Conservation (phyloP, 2,329 filamentous ascomycete genomes). For the Xylariales sp. region DNA sequence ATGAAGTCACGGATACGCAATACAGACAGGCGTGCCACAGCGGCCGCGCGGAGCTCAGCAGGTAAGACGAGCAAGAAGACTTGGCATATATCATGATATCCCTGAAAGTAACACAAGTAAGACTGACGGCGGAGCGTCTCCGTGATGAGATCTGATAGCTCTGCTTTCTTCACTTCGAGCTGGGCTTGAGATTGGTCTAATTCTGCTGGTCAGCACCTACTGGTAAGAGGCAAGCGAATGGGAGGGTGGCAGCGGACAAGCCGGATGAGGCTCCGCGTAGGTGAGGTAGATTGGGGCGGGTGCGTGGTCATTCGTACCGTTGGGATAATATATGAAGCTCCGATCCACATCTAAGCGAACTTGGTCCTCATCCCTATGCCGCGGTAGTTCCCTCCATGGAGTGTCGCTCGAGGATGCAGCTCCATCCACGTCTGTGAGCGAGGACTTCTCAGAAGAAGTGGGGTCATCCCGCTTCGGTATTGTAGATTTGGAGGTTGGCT, state of each 20-base stretch:
- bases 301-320: slow-evolving; percentile 47
- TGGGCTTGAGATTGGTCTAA: slow-evolving; percentile 65
- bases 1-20: slow-evolving; percentile 96
- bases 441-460: slow-evolving; percentile 17
- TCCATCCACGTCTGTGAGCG: slow-evolving; percentile 12
- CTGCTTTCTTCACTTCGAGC: slow-evolving; percentile 64
- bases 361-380: slow-evolving; percentile 86
- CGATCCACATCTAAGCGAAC: slow-evolving; percentile 89
- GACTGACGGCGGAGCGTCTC: slow-evolving; percentile 77
- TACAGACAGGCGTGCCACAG: slow-evolving; percentile 77
- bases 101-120: slow-evolving; percentile 92
- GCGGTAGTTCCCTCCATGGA: slow-evolving; percentile 59
- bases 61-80: slow-evolving; percentile 86
- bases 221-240: slow-evolving; percentile 15
- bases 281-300: background rate
- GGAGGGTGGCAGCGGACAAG: slow-evolving; percentile 11
- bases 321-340: slow-evolving; percentile 96
- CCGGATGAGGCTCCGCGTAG: background rate
- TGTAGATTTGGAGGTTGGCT: slow-evolving; percentile 7
- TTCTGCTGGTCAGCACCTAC: background rate
- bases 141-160: slow-evolving; percentile 77
- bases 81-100: slow-evolving; percentile 97
- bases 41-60: slow-evolving; percentile 50
- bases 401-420: slow-evolving; percentile 3
- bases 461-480: background rate